Evolutionary conservation across 371 early-diverging fungal species (phyloP), one percentile per base, ranked within the genome.

Genomic region (Mortierella sp.): DNA sequence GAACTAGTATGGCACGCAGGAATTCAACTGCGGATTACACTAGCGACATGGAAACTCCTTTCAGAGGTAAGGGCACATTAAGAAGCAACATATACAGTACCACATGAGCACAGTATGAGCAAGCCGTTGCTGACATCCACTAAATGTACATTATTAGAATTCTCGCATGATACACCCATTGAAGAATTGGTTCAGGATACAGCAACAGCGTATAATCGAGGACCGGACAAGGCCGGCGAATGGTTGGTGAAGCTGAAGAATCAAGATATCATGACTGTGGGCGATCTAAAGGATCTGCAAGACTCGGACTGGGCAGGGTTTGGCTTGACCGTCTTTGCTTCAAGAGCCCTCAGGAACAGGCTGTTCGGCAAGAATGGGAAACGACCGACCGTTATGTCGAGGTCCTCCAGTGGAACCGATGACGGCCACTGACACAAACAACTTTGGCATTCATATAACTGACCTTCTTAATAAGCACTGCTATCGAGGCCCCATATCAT

Each of bases 271-370:
- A 86, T 92, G 88, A 92, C 92, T 0, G 91, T 93, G 8, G 94
- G 92, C 1, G 93, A 93, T 70, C 78, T 93, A 48, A 84, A 90
- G 27, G 91, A 90, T 46, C 68, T 93, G 18, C 87, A 87, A 42
- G 93, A 93, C 55, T 89, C 90, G 55, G 94, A 93, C 68, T 93
- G 94, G 94, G 79, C 82, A 26, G 84, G 83, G 30, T 82, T 89
- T 49, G 91, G 90, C 2, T 79, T 96, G 61, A 95, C 96, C 3
- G 94, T 96, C 4, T 95, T 95, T 86, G 93, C 95, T 3, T 76
- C 86, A 26, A 86, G 96, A 49, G 93, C 94, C 6, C 82, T 95
- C 59, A 93, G 93, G 82, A 93, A 93, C 68, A 87, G 89, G 71
- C 80, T 92, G 13, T 81, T 84, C 66, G 92, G 92, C 28, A 87